Conservation (phyloP, 768 basidiomycete genomes). For the Tulasnella sp. region DNA sequence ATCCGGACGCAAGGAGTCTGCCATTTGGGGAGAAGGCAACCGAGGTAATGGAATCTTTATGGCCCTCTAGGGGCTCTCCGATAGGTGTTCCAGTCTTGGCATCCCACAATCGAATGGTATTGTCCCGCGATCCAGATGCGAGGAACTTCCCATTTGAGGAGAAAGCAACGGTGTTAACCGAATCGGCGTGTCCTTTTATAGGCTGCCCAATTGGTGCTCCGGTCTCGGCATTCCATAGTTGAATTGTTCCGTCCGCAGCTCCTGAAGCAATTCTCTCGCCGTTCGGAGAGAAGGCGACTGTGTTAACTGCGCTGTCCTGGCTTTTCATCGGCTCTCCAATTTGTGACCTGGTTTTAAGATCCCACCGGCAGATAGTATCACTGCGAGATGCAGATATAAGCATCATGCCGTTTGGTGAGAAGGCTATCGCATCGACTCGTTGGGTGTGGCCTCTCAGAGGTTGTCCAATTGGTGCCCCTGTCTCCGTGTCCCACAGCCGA, state of each 20-base stretch:
- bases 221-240: not conserved
- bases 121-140: not conserved
- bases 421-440: conserved; percentile 41
- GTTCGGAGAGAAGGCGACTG: not conserved
- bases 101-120: not conserved
- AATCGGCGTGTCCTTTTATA: not conserved
- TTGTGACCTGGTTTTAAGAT: not conserved
- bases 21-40: conserved; percentile 3
- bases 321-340: not conserved
- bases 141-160: not conserved
- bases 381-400: conserved; percentile 42
- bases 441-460: conserved; percentile 23
- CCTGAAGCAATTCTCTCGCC: not conserved
- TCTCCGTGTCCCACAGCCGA: conserved; percentile 44
- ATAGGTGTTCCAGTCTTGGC: not conserved
- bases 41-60: not conserved
- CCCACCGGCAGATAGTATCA: not conserved
- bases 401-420: conserved; percentile 42
- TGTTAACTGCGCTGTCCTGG: not conserved
- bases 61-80: not conserved
- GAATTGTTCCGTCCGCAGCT: not conserved
- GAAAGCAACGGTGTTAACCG: not conserved
- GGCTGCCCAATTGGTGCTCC: not conserved
- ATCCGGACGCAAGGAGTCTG: not conserved
- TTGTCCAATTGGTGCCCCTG: conserved; percentile 34